Conservation (phyloP, 441 rosid species). For the Erysimum cheiri region DNA sequence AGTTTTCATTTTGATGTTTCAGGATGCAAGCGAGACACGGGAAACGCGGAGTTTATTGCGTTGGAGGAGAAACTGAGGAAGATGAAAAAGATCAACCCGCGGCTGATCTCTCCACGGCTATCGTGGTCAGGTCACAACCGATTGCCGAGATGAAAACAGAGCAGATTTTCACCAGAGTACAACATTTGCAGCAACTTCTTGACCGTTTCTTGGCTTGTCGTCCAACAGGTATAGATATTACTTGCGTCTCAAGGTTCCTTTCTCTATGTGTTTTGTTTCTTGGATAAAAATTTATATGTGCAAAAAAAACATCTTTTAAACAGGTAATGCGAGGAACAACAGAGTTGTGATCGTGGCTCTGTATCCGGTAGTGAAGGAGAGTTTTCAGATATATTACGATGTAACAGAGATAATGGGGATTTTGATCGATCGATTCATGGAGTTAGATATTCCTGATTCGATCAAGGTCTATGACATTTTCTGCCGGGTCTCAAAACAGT, state of each 20-base stretch:
- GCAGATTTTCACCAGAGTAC: constrained; percentile 58
- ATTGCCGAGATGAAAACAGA: constrained; percentile 62
- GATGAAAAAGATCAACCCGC: constrained; percentile 25
- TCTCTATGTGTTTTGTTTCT: constrained; percentile 5
- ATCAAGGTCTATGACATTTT: constrained; percentile 74
- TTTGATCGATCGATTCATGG: constrained; percentile 82
- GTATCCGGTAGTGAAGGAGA: constrained; percentile 73
- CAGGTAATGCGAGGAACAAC: constrained; percentile 72
- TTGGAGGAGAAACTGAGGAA: constrained; percentile 53
- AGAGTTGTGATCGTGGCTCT: constrained; percentile 80
- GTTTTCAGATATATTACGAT: constrained; percentile 76
- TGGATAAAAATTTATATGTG: constrained; percentile 13
- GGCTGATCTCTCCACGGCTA: constrained; percentile 34
- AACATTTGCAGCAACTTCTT: constrained; percentile 77
- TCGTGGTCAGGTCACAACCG: constrained; percentile 51
- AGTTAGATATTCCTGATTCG: constrained; percentile 66
- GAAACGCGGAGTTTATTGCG: constrained; percentile 53
- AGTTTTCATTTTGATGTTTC: background rate
- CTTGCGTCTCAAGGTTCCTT: background rate
- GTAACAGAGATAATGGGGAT: constrained; percentile 65
- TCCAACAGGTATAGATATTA: constrained; percentile 68
- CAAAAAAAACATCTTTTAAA: background rate
- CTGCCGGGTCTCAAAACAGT: constrained; percentile 65
- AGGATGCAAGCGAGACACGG: constrained; percentile 70
- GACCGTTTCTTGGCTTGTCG: constrained; percentile 87